These are phyloP conservation scores for Fagus crenata DNA, from an alignment of 306 rosid species.

Conservation along the genomic window DNA sequence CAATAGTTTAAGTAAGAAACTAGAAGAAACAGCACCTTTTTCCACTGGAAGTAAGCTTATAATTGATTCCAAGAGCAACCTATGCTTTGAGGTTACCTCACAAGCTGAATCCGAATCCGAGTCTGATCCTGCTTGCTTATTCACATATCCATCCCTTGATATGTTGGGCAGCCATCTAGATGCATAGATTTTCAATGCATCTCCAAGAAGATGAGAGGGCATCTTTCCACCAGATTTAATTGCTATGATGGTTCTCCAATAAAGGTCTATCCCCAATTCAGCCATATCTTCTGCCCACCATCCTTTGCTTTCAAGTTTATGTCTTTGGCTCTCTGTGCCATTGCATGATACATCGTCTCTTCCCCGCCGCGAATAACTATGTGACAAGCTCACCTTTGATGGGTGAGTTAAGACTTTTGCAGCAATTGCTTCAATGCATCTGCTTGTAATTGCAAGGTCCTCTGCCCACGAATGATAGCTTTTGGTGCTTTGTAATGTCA, in stretches of 20 bases:
- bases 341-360: conserved; percentile 76
- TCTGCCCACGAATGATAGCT: conserved; percentile 75
- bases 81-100: conserved; percentile 66
- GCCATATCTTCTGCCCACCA: conserved; percentile 99
- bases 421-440: conserved; percentile 81
- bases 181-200: conserved; percentile 87
- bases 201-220: conserved; percentile 70
- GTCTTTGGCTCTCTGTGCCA: conserved; percentile 61
- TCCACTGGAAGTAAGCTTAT: conserved; percentile 87
- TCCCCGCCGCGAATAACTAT: conserved; percentile 69
- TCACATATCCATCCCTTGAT: conserved; percentile 44
- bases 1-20: conserved; percentile 80
- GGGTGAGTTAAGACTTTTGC: conserved; percentile 73
- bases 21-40: conserved; percentile 82
- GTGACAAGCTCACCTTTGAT: conserved; percentile 70
- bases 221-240: conserved; percentile 77
- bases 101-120: conserved; percentile 52
- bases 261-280: conserved; percentile 86
- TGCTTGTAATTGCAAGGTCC: conserved; percentile 72
- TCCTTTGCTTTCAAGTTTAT: conserved; percentile 57
- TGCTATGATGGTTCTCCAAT: conserved; percentile 90
- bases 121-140: conserved; percentile 41
- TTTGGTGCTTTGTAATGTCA: conserved; percentile 84
- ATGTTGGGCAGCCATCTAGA: conserved; percentile 76
- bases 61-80: conserved; percentile 78